Evolutionary conservation across 2,329 filamentous ascomycete species (phyloP), one percentile per base, ranked within the genome.

Genomic region (Penicillium concentricum): DNA sequence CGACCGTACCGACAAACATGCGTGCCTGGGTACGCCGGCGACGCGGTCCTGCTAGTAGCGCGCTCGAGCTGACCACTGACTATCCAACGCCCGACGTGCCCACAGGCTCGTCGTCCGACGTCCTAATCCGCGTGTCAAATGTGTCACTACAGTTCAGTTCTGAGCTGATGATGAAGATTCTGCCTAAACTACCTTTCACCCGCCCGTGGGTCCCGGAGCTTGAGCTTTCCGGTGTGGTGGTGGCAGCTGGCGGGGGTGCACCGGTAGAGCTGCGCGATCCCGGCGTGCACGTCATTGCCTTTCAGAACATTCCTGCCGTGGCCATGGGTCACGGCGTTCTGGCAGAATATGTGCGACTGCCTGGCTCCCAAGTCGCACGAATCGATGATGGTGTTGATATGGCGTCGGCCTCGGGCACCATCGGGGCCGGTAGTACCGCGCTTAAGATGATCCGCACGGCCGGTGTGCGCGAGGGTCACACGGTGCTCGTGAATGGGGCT

Each of bases 61-160:
- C 39, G 16, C 54, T 61, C 16, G 34, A 60, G 37, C 50, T 61
- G 9, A 12, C 10, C 38, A 48, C 46, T 18, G n/a, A n/a, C 15
- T 34, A 46, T 20, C 59, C 59, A 46, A 60, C 47, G 4, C 59
- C 59, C n/a, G 18, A 54, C 15, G 30, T 50, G 28, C 59, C 59
- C 0, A 30, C 50, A 5, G 18, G 42, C 28, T 57, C 57, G 12
- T 64, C 62, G 12, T 16, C 52, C 22, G 61, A 64, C 37, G 54
- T 63, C 0, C 52, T 64, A 34, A 61, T 64, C 15, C 62, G 59
- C 44, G 59, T 63, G 15, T 64, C 61, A 22, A 50, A 64, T 35
- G 62, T 61, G 15, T 54, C 62, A 22, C 51, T 64, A 6, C 61
- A 58, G 20, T 54, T 47, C 43, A 64, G 52, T 22, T 54, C 35